Percentiles rank a stretch among this genome's conserved stretches.
Conservation (phyloP, 176 grass and related monocot genomes). For the Rhipidocladum racemiflorum region DNA sequence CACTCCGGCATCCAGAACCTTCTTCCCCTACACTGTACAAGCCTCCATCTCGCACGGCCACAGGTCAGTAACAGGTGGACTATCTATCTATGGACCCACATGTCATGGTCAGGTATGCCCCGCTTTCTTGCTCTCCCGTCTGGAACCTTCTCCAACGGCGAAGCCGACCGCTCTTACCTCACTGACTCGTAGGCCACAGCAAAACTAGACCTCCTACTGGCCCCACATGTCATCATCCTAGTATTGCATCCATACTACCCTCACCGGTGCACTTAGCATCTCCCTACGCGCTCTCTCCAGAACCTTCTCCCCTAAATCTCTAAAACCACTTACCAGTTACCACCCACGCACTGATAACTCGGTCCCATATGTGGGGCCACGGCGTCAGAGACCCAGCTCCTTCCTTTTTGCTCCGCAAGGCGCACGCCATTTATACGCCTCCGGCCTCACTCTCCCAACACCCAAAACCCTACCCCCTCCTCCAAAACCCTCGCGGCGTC, state of each 20-base stretch:
- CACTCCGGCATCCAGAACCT: conserved; percentile 4
- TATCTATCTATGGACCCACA: neutral
- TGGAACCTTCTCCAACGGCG: neutral
- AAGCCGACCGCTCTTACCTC: too few species aligned
- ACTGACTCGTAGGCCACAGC: neutral
- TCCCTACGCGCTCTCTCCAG: neutral
- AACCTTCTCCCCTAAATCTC: neutral
- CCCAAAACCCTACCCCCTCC: conserved; percentile 36
- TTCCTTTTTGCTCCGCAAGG: conserved; percentile 41
- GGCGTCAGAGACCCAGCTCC: neutral
- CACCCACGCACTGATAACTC: neutral
- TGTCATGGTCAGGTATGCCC: neutral
- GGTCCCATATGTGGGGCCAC: neutral
- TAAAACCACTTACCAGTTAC: neutral
- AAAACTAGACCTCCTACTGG: accelerated
- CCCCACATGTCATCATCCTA: neutral
- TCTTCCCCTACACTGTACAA: neutral
- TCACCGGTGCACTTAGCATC: neutral
- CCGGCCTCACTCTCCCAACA: neutral
- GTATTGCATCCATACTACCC: accelerated
- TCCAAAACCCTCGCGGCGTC: conserved; percentile 37
- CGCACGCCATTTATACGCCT: conserved; percentile 31
- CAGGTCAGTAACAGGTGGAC: neutral
- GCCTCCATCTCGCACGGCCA: neutral
- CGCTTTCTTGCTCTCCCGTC: neutral